Percentiles rank a stretch among this genome's conserved stretches.
These are phyloP conservation scores for Chaetomiaceae sp. DNA, from an alignment of 2,329 filamentous ascomycete species.

Conservation along the genomic window DNA sequence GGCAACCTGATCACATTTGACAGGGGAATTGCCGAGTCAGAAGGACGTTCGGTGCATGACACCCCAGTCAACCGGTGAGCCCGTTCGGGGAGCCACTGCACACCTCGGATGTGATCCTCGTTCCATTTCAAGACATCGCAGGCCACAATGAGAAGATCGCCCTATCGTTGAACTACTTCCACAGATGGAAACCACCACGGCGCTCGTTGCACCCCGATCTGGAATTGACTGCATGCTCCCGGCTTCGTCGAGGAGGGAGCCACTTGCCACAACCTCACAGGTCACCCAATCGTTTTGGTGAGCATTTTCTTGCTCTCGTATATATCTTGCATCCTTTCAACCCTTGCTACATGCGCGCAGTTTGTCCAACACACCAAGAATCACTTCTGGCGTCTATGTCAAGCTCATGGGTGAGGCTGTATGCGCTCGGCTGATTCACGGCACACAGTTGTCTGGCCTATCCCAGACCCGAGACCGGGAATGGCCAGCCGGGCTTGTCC, in stretches of 20 bases:
- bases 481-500: too few relatives aligned
- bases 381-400: too few relatives aligned
- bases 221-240: conserved; percentile 1
- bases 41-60: background rate
- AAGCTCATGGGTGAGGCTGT: too few relatives aligned
- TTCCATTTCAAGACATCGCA: background rate
- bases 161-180: background rate
- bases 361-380: conserved; percentile 11
- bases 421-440: too few relatives aligned
- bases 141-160: background rate
- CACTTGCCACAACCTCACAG: background rate
- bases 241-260: background rate
- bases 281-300: conserved; percentile 10
- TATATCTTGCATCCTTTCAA: conserved; percentile 1
- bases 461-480: too few relatives aligned
- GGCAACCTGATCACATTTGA: background rate
- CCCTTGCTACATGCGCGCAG: conserved; percentile 10
- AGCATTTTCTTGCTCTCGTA: background rate
- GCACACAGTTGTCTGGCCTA: too few relatives aligned
- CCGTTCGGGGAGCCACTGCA: conserved; percentile 4
- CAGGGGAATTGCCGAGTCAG: conserved; percentile 9
- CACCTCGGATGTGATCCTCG: background rate
- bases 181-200: background rate
- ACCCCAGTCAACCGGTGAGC: conserved; percentile 15
- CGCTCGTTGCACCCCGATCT: background rate